Evolutionary conservation across 2,329 filamentous ascomycete genomes (phyloP), one percentile per base, ranked within the genome.

Genomic region (Fusarium sp.): DNA sequence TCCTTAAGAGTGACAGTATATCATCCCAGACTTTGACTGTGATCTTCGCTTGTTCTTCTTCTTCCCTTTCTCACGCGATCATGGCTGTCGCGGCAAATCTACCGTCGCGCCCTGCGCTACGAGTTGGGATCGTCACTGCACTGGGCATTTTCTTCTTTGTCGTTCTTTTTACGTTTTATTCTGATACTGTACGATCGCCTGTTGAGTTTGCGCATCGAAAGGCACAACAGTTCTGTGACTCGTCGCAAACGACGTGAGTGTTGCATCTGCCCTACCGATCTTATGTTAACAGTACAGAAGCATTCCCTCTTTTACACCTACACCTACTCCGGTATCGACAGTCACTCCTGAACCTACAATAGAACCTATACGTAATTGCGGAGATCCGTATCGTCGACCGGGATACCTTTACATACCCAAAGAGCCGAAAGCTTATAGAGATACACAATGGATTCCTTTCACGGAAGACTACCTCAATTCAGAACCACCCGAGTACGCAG

Each of bases 341-440:
- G 17, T 14, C 13, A 39, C 65, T 38, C 65, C 55, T 11, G 44
- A 64, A 7, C 28, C 60, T 22, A 65, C 66, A 13, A 15, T 22
- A 0, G 61, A 70, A 13, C 14, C 41, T n/a, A 22, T 18, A 42
- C 67, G 48, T 24, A 75, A 75, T 41, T 75, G 73, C 10, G 50
- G 56, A 26, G 73, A 75, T 35, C 73, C 72, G 1, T 75, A 75
- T 30, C 87, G 63, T 87, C 92, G 4, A 85, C 94, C 53, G 72
- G 82, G n/a, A 90, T 80, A 86, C 6, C 80, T 79, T 7, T 80
- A 94, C 5, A 90, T 94, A 36, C 72, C 72, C 12, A 59, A 63
- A 86, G 78, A 84, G 26, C 86, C 89, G 20, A 94, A 94, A 81
- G 87, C 93, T 78, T 85, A 85, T 26, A 87, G 94, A 14, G 85